These are phyloP conservation scores for Rhizopus microsporus DNA, from an alignment of 371 early-diverging fungal species.

Conservation along the genomic window DNA sequence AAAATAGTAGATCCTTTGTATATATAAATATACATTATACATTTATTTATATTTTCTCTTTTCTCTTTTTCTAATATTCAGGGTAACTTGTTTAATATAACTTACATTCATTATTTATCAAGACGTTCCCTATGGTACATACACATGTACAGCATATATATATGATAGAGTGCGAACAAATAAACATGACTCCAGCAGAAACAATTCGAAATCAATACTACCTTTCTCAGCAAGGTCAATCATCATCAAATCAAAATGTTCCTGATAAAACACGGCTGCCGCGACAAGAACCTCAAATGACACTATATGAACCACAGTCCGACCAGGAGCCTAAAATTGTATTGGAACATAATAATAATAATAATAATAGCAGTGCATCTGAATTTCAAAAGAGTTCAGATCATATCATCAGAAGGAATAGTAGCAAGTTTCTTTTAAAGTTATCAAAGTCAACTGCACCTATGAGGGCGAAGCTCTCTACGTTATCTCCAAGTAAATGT, in stretches of 20 bases:
- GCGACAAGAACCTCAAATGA: constrained; percentile 20
- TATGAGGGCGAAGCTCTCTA: constrained; percentile 47
- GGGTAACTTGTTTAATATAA: no score
- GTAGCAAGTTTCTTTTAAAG: constrained; percentile 35
- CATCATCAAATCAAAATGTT: not conserved
- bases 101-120: no score
- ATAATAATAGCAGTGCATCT: not conserved
- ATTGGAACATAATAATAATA: constrained; percentile 20
- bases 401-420: constrained; percentile 11
- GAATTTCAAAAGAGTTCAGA: constrained; percentile 16
- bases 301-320: constrained; percentile 31
- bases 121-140: no score
- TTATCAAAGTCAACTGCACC: constrained; percentile 50
- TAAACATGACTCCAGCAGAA: constrained; percentile 55
- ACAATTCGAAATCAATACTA: constrained; percentile 46
- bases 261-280: constrained; percentile 17
- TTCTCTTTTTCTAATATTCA: no score
- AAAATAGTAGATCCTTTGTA: no score
- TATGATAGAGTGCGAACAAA: constrained; percentile 53
- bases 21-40: no score
- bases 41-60: no score
- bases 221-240: constrained; percentile 23
- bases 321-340: constrained; percentile 36
- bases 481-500: constrained; percentile 40
- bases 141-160: not conserved